A percentile compares a stretch with the other conserved stretches of the same genome.
These are phyloP conservation scores for Yamadazyma conglobata DNA, from an alignment of 1,139 yeast genomes.

Conservation along the genomic window DNA sequence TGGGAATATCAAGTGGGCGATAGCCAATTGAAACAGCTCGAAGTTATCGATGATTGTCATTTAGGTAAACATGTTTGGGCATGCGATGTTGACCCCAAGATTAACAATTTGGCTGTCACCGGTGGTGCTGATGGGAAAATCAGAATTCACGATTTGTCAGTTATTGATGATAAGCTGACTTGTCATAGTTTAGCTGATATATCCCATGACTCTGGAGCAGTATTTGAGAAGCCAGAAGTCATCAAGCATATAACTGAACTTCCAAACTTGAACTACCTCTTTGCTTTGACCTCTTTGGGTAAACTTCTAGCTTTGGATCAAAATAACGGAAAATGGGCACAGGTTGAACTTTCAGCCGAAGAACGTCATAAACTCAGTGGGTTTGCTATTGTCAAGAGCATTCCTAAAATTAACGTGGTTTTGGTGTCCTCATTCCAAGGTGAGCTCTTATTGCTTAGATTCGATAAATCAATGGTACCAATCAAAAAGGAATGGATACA, in stretches of 20 bases:
- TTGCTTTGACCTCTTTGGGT: constrained; percentile 65
- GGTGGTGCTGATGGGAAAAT: constrained; percentile 92
- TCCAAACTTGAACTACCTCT: constrained; percentile 31
- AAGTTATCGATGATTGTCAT: constrained; percentile 58
- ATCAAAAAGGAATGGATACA: constrained; percentile 20
- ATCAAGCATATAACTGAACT: constrained; percentile 59
- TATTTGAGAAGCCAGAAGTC: constrained; percentile 47
- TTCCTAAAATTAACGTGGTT: constrained; percentile 35
- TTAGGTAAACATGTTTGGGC: constrained; percentile 89
- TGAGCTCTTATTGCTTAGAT: constrained; percentile 43
- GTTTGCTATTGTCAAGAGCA: constrained; percentile 51
- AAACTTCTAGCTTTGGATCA: constrained; percentile 37
- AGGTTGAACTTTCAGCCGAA: constrained; percentile 29
- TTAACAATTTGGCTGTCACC: constrained; percentile 52
- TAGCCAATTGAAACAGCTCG: constrained; percentile 22
- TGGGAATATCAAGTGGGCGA: constrained; percentile 52
- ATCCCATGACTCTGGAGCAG: constrained; percentile 20
- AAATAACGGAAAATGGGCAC: constrained; percentile 13
- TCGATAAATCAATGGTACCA: constrained; percentile 22
- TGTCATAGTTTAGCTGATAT: constrained; percentile 31
- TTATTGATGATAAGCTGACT: constrained; percentile 9
- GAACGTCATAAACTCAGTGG: constrained; percentile 31
- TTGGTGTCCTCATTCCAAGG: constrained; percentile 55
- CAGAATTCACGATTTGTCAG: constrained; percentile 52
- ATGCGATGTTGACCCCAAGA: constrained; percentile 51